Evolutionary conservation across 202 grass and related monocot species (phyloP).

Genomic region (Bolboschoenoplectus hybrid): DNA sequence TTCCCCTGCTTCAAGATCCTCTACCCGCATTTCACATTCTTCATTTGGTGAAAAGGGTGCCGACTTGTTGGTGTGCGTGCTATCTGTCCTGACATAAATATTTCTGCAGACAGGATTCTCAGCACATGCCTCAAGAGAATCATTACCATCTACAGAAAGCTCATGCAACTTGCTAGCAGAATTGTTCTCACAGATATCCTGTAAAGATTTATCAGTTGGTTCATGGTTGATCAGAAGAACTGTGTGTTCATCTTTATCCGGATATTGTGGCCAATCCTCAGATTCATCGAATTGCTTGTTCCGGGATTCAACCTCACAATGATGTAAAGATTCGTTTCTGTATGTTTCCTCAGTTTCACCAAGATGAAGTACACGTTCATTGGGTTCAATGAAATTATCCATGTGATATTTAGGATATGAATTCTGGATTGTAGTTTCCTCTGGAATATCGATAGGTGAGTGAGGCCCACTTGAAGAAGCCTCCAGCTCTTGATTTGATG

Average conservation of each 20-base stretch:
- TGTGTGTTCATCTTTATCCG: not conserved
- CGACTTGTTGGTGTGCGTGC: conserved; percentile 31
- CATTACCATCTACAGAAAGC: conserved; percentile 32
- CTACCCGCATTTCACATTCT: conserved; percentile 9
- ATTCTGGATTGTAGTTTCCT: conserved; percentile 29
- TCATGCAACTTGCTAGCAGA: conserved; percentile 19
- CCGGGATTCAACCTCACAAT: conserved; percentile 10
- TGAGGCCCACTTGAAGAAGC: conserved; percentile 46
- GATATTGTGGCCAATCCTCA: not conserved
- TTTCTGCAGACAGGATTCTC: conserved; percentile 55
- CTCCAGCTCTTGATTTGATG: conserved; percentile 44
- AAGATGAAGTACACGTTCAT: conserved; percentile 32
- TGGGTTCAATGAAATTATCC: conserved; percentile 37
- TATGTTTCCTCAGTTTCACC: conserved; percentile 35
- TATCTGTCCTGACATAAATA: conserved; percentile 36
- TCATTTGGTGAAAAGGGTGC: conserved; percentile 24
- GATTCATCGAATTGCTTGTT: not conserved
- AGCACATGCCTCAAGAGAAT: conserved; percentile 43
- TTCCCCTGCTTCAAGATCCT: conserved; percentile 36
- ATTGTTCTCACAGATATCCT: conserved; percentile 46
- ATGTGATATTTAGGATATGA: conserved; percentile 37
- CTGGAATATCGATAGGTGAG: conserved; percentile 37
- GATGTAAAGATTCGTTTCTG: conserved; percentile 18
- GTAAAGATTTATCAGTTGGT: conserved; percentile 52
- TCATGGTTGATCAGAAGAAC: conserved; percentile 37